These are phyloP conservation scores for Flueggea neowawraea DNA, from an alignment of 441 rosid genomes.

Conservation along the genomic window DNA sequence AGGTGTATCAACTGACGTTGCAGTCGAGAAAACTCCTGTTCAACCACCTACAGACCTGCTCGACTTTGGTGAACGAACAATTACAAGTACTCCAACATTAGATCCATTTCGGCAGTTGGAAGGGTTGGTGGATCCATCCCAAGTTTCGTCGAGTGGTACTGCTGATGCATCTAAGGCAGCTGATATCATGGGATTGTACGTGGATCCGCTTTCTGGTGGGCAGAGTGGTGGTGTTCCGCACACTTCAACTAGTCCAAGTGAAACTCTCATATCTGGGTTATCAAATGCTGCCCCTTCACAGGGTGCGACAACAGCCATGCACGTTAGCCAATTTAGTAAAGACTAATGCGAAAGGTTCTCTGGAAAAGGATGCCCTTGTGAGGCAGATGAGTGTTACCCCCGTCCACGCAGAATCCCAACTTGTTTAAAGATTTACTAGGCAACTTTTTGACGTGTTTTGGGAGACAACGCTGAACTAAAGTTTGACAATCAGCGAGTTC, in stretches of 20 bases:
- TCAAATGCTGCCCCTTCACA: slow-evolving; percentile 27
- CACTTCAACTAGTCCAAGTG: slow-evolving; percentile 20
- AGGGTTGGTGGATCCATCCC: slow-evolving; percentile 66
- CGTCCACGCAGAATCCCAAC: slow-evolving; percentile 84
- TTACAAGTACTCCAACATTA: slow-evolving; percentile 23
- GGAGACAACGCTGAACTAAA: slow-evolving; percentile 18
- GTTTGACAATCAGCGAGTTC: background rate
- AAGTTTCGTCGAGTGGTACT: slow-evolving; percentile 27
- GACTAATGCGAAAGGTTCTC: slow-evolving; percentile 71
- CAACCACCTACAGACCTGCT: slow-evolving; percentile 91
- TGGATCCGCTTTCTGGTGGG: slow-evolving; percentile 38
- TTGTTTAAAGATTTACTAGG: slow-evolving; percentile 88
- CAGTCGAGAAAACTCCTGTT: slow-evolving; percentile 33
- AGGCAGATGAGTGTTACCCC: slow-evolving; percentile 96
- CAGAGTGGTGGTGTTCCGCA: slow-evolving; percentile 13
- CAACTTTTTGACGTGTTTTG: background rate
- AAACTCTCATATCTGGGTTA: slow-evolving; percentile 39
- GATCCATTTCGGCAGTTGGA: slow-evolving; percentile 94
- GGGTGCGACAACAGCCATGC: slow-evolving; percentile 20
- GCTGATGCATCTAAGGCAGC: slow-evolving; percentile 28
- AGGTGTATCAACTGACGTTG: slow-evolving; percentile 16
- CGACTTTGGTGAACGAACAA: slow-evolving; percentile 68
- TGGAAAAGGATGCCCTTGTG: slow-evolving; percentile 89
- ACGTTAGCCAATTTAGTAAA: slow-evolving; percentile 34
- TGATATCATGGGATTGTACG: slow-evolving; percentile 51